Evolutionary conservation across 1,139 yeast species (phyloP).

Genomic region (Magnusiomyces ingens): DNA sequence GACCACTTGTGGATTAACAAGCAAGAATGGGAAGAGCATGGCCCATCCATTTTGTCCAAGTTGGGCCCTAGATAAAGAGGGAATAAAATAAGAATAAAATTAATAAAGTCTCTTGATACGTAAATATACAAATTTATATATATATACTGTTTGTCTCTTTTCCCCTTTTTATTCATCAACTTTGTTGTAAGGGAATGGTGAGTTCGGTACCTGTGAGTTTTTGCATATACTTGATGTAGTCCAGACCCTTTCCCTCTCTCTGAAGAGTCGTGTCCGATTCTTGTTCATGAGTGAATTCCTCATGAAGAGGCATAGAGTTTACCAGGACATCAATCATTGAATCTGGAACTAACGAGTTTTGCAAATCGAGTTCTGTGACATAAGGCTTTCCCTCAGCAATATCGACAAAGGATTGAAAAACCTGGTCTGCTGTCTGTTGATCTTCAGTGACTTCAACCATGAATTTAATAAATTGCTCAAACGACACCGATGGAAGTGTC

Average conservation of each 20-base stretch:
- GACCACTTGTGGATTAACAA: slow-evolving; percentile 97
- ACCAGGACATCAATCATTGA: slow-evolving; percentile 31
- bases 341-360: slow-evolving; percentile 34
- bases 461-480: slow-evolving; percentile 36
- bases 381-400: slow-evolving; percentile 37
- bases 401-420: slow-evolving; percentile 35
- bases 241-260: slow-evolving; percentile 27
- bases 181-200: slow-evolving; percentile 5
- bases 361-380: slow-evolving; percentile 37
- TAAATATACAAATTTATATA: not conserved
- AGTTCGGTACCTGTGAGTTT: slow-evolving; percentile 16
- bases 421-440: slow-evolving; percentile 37
- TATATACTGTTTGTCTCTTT: not conserved
- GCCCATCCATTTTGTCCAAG: slow-evolving; percentile 73
- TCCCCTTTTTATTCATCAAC: not conserved
- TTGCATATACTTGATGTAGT: slow-evolving; percentile 31
- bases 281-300: slow-evolving; percentile 9
- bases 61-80: slow-evolving; percentile 78
- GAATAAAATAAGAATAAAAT: not conserved
- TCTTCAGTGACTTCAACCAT: slow-evolving; percentile 39
- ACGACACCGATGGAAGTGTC: slow-evolving; percentile 26
- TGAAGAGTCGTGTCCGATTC: not conserved
- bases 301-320: slow-evolving; percentile 27
- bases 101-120: not conserved
- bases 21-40: slow-evolving; percentile 97